phyloP scores from a whole-genome alignment of 164 flowering plant genomes.

The Nymphaea thermarum region DNA sequence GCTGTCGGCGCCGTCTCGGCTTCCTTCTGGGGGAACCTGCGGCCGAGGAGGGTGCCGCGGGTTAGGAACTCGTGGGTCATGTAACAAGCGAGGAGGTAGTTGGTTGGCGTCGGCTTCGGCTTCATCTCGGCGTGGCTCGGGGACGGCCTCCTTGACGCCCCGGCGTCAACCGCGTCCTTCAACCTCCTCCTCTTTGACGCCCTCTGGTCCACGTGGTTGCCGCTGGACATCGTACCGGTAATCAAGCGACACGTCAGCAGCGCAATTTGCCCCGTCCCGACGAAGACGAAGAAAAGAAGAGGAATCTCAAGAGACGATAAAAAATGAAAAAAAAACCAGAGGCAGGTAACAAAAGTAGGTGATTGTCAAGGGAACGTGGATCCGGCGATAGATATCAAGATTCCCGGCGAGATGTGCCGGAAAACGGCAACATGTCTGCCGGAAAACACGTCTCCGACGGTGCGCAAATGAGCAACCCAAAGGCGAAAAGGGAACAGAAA shows the following conservation, averaged over 20 bases:
- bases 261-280: background rate
- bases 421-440: too few relatives aligned
- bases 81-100: constrained; percentile 67
- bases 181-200: constrained; percentile 55
- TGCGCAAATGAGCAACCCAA: too few relatives aligned
- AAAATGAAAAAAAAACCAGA: too few relatives aligned
- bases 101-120: constrained; percentile 21
- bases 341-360: too few relatives aligned
- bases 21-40: constrained; percentile 25
- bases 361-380: too few relatives aligned
- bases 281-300: background rate
- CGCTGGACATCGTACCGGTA: background rate
- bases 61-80: constrained; percentile 69
- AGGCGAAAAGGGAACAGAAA: too few relatives aligned
- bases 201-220: background rate
- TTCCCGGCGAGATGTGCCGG: too few relatives aligned
- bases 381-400: too few relatives aligned
- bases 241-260: background rate
- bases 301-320: too few relatives aligned
- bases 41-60: constrained; percentile 62
- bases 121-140: background rate
- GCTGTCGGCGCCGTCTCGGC: background rate
- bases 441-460: too few relatives aligned
- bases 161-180: constrained; percentile 16
- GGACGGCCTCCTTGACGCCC: constrained; percentile 1